Evolutionary conservation across 495 filamentous ascomycete genomes (phyloP).

Genomic region (Oleoguttula mirabilis): DNA sequence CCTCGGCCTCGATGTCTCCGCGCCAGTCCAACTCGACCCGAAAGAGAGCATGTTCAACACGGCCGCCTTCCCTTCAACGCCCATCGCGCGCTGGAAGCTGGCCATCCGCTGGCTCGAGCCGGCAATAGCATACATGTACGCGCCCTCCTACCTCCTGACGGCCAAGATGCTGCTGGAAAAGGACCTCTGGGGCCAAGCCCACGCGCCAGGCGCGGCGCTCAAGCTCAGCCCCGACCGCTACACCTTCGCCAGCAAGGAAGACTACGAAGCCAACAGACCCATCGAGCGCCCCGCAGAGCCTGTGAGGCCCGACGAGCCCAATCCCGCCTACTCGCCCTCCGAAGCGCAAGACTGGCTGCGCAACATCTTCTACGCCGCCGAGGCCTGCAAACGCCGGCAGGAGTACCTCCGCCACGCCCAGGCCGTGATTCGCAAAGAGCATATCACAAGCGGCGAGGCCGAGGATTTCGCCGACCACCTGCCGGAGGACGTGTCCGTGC

Average conservation of each 20-base stretch:
- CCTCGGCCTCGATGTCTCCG: background rate
- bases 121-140: constrained; percentile 3
- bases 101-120: constrained; percentile 12
- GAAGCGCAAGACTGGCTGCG: constrained; percentile 3
- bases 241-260: constrained; percentile 10
- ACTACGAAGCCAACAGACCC: constrained; percentile 3
- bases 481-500: background rate
- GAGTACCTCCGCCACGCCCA: background rate
- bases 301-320: background rate
- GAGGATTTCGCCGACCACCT: background rate
- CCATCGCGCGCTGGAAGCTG: constrained; percentile 2
- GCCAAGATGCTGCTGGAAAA: constrained; percentile 1
- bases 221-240: constrained; percentile 8
- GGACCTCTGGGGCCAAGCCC: background rate
- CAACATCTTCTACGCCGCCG: constrained; percentile 13
- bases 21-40: background rate
- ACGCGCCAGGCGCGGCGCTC: constrained; percentile 4
- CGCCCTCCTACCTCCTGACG: constrained; percentile 9
- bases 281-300: background rate
- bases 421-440: background rate
- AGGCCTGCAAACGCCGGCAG: background rate
- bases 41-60: constrained; percentile 11
- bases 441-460: background rate
- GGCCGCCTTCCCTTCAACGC: constrained; percentile 10
- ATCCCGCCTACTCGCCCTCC: background rate